Evolutionary conservation across 306 rosid genomes (phyloP).

Genomic region (Vigna reflexopilosa): DNA sequence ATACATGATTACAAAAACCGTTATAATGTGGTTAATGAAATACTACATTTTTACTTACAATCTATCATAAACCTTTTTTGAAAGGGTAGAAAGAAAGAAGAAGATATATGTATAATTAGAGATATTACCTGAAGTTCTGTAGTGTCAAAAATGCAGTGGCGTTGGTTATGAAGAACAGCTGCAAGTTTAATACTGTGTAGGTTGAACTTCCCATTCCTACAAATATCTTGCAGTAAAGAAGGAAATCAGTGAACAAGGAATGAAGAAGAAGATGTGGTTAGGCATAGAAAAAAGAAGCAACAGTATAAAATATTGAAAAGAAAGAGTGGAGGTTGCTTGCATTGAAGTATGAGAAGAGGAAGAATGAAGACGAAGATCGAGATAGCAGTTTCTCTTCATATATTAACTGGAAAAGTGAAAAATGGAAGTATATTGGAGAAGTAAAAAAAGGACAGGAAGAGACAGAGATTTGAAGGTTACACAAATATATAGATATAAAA

Average conservation of each 20-base stretch:
- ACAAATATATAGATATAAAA: neutral
- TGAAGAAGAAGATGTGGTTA: neutral
- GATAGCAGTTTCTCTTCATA: conserved; percentile 25
- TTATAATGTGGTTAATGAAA: neutral
- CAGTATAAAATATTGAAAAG: neutral
- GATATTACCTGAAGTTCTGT: conserved; percentile 6
- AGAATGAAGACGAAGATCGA: conserved; percentile 4
- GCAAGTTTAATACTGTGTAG: neutral
- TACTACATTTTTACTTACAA: neutral
- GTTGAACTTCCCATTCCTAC: conserved; percentile 23
- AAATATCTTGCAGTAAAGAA: neutral
- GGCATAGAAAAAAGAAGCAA: no score
- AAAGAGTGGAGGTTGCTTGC: neutral
- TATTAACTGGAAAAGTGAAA: neutral
- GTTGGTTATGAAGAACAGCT: neutral
- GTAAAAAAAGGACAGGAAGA: neutral
- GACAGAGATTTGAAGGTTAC: neutral
- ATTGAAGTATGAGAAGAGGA: conserved; percentile 14
- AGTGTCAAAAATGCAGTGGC: conserved; percentile 7
- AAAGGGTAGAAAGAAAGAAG: no score
- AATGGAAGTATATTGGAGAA: neutral
- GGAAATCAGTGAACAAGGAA: neutral
- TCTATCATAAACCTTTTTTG: neutral
- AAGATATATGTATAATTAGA: no score
- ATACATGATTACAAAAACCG: neutral